Evolutionary conservation across 2,329 filamentous ascomycete species (phyloP).

Genomic region (Hysterium pulicare): DNA sequence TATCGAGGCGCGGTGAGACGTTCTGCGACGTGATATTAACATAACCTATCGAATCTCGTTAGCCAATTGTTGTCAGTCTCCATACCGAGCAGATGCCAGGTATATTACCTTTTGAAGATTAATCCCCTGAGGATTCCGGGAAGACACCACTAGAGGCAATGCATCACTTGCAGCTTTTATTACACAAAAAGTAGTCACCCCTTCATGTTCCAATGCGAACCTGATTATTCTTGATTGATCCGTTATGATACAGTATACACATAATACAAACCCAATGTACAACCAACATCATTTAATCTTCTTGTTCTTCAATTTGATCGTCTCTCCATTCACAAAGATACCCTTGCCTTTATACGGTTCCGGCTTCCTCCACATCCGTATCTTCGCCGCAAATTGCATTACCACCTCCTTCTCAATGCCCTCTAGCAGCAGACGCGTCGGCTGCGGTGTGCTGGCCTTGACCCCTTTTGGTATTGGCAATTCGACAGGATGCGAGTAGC

Average conservation of each 20-base stretch:
- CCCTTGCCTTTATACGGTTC: slow-evolving; percentile 99
- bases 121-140: too few species aligned
- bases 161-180: too few species aligned
- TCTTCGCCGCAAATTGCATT: slow-evolving; percentile 86
- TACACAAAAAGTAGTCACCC: too few species aligned
- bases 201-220: too few species aligned
- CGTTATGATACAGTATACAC: slow-evolving; percentile 4
- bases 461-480: slow-evolving; percentile 78
- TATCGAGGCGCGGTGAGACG: too few species aligned
- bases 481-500: slow-evolving; percentile 94
- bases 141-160: too few species aligned
- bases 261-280: neutral
- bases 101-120: too few species aligned
- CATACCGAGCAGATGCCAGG: too few species aligned
- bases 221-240: too few species aligned
- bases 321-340: slow-evolving; percentile 96
- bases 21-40: too few species aligned
- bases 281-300: slow-evolving; percentile 45
- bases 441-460: slow-evolving; percentile 81
- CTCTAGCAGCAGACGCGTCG: slow-evolving; percentile 87
- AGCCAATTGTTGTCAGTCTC: too few species aligned
- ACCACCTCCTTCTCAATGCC: slow-evolving; percentile 81
- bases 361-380: slow-evolving; percentile 82
- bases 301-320: slow-evolving; percentile 97
- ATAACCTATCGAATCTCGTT: too few species aligned